Percentiles rank a stretch among this genome's conserved stretches.
Conservation (phyloP, 768 basidiomycete species). For the Crepidotus variabilis region DNA sequence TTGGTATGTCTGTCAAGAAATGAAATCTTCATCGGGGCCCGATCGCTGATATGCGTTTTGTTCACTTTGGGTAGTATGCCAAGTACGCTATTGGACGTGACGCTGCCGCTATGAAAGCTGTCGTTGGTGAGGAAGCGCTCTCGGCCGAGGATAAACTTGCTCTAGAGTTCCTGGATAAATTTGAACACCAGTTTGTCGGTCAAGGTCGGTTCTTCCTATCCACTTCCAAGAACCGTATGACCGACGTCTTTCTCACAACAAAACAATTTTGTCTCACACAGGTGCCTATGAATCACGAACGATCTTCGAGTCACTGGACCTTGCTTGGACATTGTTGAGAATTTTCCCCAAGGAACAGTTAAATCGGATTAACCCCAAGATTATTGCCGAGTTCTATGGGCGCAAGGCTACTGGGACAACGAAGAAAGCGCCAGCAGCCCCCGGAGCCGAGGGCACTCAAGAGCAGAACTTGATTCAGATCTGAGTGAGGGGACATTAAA, state of each 20-base stretch:
- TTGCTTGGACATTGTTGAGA: slow-evolving; percentile 94
- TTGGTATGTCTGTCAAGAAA: slow-evolving; percentile 51
- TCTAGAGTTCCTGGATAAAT: slow-evolving; percentile 95
- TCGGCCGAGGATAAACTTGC: slow-evolving; percentile 95
- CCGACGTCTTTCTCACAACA: neutral
- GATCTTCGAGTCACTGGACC: slow-evolving; percentile 95
- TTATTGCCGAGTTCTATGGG: slow-evolving; percentile 89
- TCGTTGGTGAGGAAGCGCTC: slow-evolving; percentile 97
- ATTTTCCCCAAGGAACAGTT: slow-evolving; percentile 99
- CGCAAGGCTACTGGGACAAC: slow-evolving; percentile 68
- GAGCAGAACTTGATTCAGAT: slow-evolving; percentile 28
- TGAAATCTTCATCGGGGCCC: slow-evolving; percentile 9
- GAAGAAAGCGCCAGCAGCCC: slow-evolving; percentile 56
- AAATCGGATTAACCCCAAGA: slow-evolving; percentile 97
- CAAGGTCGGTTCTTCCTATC: slow-evolving; percentile 56
- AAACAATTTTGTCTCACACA: slow-evolving; percentile 23
- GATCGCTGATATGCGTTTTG: slow-evolving; percentile 5
- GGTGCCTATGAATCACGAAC: slow-evolving; percentile 93
- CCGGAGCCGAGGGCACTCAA: slow-evolving; percentile 40
- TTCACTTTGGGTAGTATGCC: slow-evolving; percentile 63
- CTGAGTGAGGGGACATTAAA: slow-evolving; percentile 12
- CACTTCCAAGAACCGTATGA: neutral
- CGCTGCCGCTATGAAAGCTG: slow-evolving; percentile 98
- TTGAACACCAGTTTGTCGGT: slow-evolving; percentile 95
- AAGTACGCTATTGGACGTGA: slow-evolving; percentile 98